Conservation (phyloP, 1,284 basidiomycete genomes). For the Marasmius fiardii region DNA sequence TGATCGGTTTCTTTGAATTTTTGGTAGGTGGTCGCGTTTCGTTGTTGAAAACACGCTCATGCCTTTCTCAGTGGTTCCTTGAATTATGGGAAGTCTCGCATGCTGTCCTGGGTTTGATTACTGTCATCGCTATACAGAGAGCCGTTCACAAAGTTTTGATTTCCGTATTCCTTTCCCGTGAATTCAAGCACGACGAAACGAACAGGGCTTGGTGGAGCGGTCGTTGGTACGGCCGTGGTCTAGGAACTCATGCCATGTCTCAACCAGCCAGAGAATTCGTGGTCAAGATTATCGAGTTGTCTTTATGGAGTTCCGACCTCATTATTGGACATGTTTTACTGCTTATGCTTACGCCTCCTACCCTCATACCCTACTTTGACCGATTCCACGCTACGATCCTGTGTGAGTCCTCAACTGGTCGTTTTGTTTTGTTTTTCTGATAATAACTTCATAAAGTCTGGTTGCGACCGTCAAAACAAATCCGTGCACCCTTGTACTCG, state of each 20-base stretch:
- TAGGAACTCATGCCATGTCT: slow-evolving; percentile 85
- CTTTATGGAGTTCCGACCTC: slow-evolving; percentile 78
- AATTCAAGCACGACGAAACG: slow-evolving; percentile 97
- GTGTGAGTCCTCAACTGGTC: slow-evolving; percentile 44
- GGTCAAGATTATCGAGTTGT: slow-evolving; percentile 84
- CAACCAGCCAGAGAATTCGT: slow-evolving; percentile 87
- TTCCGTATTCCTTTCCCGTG: slow-evolving; percentile 87
- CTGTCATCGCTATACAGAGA: slow-evolving; percentile 85
- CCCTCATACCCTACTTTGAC: slow-evolving; percentile 74
- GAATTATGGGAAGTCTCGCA: slow-evolving; percentile 92
- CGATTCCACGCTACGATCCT: slow-evolving; percentile 72
- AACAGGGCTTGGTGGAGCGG: slow-evolving; percentile 98
- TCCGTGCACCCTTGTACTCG: slow-evolving; percentile 90
- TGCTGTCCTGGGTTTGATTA: slow-evolving; percentile 86
- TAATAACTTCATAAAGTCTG: slow-evolving; percentile 52
- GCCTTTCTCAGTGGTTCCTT: slow-evolving; percentile 76
- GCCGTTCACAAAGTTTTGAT: slow-evolving; percentile 91
- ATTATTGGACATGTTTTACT: slow-evolving; percentile 64
- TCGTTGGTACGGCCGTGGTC: slow-evolving; percentile 91
- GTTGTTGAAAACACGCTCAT: background rate
- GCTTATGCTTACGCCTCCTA: slow-evolving; percentile 72
- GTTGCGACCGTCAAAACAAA: slow-evolving; percentile 86
- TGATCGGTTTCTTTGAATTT: slow-evolving; percentile 94
- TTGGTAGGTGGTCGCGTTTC: slow-evolving; percentile 52
- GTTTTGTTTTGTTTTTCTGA: slow-evolving; percentile 17